These are phyloP conservation scores for Sugiyamaella sp. DNA, from an alignment of 1,139 yeast genomes.

Conservation along the genomic window DNA sequence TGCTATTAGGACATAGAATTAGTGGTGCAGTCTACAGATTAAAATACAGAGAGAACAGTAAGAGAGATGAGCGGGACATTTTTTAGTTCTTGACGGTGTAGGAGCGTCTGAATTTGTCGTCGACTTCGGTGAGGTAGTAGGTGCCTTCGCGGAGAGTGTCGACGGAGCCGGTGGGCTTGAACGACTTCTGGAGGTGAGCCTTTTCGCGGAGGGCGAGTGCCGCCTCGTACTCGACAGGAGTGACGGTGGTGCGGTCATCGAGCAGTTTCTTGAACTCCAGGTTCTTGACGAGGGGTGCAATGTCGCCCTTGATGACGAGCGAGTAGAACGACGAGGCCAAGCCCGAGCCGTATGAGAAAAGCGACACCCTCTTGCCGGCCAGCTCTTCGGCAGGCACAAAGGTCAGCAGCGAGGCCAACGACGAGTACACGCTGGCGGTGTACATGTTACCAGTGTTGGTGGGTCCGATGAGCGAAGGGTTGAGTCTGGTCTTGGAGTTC, in stretches of 20 bases:
- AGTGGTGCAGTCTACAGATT: slow-evolving; percentile 11
- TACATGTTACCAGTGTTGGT: slow-evolving; percentile 99
- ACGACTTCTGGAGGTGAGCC: slow-evolving; percentile 79
- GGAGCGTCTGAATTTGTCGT: slow-evolving; percentile 85
- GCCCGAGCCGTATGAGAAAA: slow-evolving; percentile 98
- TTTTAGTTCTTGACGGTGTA: slow-evolving; percentile 56
- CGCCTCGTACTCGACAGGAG: slow-evolving; percentile 81
- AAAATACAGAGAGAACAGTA: slow-evolving; percentile 6
- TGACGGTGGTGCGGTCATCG: slow-evolving; percentile 61
- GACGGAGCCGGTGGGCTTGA: slow-evolving; percentile 75
- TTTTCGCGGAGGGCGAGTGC: slow-evolving; percentile 87
- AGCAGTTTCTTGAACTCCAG: slow-evolving; percentile 73
- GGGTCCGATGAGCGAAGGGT: slow-evolving; percentile 82
- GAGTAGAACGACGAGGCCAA: slow-evolving; percentile 90
- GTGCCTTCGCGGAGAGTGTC: slow-evolving; percentile 74
- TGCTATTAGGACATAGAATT: not conserved
- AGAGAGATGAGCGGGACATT: not conserved
- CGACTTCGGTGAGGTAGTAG: slow-evolving; percentile 81
- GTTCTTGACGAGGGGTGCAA: slow-evolving; percentile 63
- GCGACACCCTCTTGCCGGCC: slow-evolving; percentile 82
- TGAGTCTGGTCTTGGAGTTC: slow-evolving; percentile 66
- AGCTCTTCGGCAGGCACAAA: slow-evolving; percentile 73
- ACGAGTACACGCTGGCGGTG: slow-evolving; percentile 91
- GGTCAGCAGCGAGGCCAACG: slow-evolving; percentile 78
- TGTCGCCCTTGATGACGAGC: slow-evolving; percentile 78